These are phyloP conservation scores for Dioscorea zingiberensis DNA, from an alignment of 106 monocot genomes.

Conservation along the genomic window DNA sequence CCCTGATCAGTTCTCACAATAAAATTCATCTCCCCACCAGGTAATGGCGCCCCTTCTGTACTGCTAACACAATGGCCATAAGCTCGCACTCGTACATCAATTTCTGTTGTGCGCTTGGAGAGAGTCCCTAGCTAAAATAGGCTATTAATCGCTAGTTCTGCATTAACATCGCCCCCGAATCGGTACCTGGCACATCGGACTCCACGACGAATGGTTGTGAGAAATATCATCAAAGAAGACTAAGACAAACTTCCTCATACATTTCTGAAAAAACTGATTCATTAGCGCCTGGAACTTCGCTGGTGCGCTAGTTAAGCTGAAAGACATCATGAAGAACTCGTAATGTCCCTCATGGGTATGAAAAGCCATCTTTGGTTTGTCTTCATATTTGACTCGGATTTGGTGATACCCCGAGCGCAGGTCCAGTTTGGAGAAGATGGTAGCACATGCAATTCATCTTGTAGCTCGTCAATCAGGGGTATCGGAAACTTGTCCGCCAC, in stretches of 20 bases:
- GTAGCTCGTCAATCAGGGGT: slow-evolving; percentile 1
- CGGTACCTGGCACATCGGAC: background rate
- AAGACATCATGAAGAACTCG: too few relatives aligned
- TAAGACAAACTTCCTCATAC: background rate
- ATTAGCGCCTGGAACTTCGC: too few relatives aligned
- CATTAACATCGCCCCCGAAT: background rate
- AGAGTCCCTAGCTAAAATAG: background rate
- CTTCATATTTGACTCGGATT: background rate
- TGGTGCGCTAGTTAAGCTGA: too few relatives aligned
- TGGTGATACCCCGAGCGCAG: slow-evolving; percentile 1
- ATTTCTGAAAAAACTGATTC: background rate
- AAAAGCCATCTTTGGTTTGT: too few relatives aligned
- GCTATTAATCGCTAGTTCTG: background rate
- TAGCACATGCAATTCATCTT: slow-evolving; percentile 1
- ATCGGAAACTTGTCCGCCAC: background rate
- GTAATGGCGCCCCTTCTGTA: too few relatives aligned
- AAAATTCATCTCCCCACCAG: too few relatives aligned
- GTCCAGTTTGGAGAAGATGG: slow-evolving; percentile 1
- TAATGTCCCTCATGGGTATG: too few relatives aligned
- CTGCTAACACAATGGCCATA: background rate
- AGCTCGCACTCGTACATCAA: background rate
- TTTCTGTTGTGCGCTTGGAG: background rate
- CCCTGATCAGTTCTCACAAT: too few relatives aligned
- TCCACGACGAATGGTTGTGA: background rate
- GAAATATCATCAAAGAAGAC: slow-evolving; percentile 5